Evolutionary conservation across 2,329 filamentous ascomycete genomes (phyloP).

Genomic region (Fusarium palustre): DNA sequence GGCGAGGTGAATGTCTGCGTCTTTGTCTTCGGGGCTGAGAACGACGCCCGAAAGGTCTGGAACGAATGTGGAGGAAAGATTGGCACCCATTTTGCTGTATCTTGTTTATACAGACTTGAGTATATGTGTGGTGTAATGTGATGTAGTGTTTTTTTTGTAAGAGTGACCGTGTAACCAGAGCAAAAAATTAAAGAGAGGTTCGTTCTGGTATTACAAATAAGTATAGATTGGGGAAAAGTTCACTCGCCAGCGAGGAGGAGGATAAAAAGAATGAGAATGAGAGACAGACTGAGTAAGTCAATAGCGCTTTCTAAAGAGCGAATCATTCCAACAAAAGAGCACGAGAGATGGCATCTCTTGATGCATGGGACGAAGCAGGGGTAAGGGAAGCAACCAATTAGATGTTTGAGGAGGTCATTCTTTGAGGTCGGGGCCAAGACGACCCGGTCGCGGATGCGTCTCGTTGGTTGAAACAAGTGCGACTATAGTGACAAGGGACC

Average conservation of each 20-base stretch:
- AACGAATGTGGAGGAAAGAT: conserved; percentile 54
- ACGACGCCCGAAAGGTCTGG: conserved; percentile 54
- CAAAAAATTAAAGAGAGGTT: conserved; percentile 14
- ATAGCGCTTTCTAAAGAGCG: conserved; percentile 10
- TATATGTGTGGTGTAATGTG: background rate
- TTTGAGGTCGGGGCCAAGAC: conserved; percentile 25
- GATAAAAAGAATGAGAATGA: conserved; percentile 25
- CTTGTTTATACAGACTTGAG: background rate
- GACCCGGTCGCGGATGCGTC: conserved; percentile 41
- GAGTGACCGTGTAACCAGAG: background rate
- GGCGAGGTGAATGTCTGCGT: conserved; percentile 50
- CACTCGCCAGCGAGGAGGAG: conserved; percentile 44
- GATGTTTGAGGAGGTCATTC: background rate
- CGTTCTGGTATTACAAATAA: conserved; percentile 4
- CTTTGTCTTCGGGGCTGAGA: conserved; percentile 50
- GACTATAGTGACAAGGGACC: conserved; percentile 9
- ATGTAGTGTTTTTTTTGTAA: background rate
- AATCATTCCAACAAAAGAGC: conserved; percentile 31
- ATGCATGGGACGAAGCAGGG: conserved; percentile 35
- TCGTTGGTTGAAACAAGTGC: conserved; percentile 33
- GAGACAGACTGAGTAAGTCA: background rate
- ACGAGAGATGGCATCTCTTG: background rate
- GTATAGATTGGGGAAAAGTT: conserved; percentile 4
- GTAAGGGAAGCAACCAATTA: conserved; percentile 19
- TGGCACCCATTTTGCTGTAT: conserved; percentile 52